Evolutionary conservation across 805 yeast genomes (phyloP), one percentile per base, ranked within the genome.

Genomic region (Yarrowia keelungensis): DNA sequence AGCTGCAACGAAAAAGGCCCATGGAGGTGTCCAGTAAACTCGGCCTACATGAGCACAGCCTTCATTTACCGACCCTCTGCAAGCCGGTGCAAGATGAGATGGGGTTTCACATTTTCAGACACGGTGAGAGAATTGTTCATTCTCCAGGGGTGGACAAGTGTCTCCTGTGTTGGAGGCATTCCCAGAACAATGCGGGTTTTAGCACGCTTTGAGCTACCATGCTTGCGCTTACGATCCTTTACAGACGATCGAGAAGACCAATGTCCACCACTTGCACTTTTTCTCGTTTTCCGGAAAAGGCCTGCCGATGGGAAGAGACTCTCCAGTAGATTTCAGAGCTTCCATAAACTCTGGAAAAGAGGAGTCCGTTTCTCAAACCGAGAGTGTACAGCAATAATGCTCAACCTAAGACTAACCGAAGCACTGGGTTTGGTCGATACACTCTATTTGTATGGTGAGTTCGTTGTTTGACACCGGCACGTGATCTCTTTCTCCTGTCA

Each of bases 51-150:
- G 58, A 26, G 42, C 58, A 53, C 58, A 36, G 43, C 61, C 61
- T 14, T 26, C 42, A 14, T 54, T 15, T 26, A 54, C 61, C 14
- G 19, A 41, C 46, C 15, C 8, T 19, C 59, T 53, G 59, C 59
- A 53, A 16, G 43, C 11, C 5, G 59, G 46, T 54, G 61, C 61
- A 54, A 54, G 61, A 54, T 54, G 61, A 54, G 61, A 54, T 54
- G 61, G 46, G 61, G 61, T 22, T 39, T 39, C 46, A 41, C 46
- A 41, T 36, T 16, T 46, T 45, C 5, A 26, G 32, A 26, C 32
- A 26, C 32, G 4, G 3, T 26, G 32, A 26, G 32, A 26, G 32
- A 26, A 26, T 26, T 26, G 32, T 26, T 26, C 32, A 26, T 26
- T 26, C 32, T 26, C 7, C 32, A 26, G 7, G 32, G 32, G 32